Base-by-base conservation (phyloP, 2,329 filamentous ascomycete genomes). In the Lanzia echinophila region DNA sequence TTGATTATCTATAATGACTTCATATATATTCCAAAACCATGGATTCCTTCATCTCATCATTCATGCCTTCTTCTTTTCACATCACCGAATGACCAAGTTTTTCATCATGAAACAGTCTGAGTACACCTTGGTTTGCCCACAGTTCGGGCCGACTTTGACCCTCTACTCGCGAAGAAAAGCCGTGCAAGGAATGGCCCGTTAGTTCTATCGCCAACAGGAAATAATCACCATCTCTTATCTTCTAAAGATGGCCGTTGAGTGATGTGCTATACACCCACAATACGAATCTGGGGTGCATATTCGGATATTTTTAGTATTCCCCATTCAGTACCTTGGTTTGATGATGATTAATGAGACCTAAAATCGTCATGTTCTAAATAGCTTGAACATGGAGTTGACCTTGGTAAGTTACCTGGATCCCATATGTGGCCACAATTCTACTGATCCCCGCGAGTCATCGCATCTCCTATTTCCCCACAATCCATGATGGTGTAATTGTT, bases 1-100 rank as follows among this genome's bases (percentile, higher is more conserved):
- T 48, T 50, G 17, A 36, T 38, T n/a, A 15, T 17, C 15, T 19
- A n/a, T 6, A 7, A 52, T 52, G 49, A 52, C 49, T 36, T 52
- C 44, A 46, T 39, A 11, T 38, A n/a, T 34, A n/a, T 10, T 12
- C 12, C 38, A 11, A 39, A 17, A 42, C n/a, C 33, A 52, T 15
- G 50, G 50, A 47, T 38, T 12, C 15, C 13, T 47, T 22, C 42
- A 7, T 31, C 31, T 12, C 38, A 8, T n/a, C 34, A 44, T 3
- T 28, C 22, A 12, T 31, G 20, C 19, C 39, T 13, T 11, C 38
- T 19, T 20, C 4, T 41, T 41, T 12, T 12, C 38, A 12, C 38
- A 22, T 11, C 20, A 41, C 3, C 38, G 4, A 20, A 20, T 41
- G n/a, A 41, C 10, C 11, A 20, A 17, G 11, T 41, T 11, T 19